Conservation (phyloP, 306 rosid species). For the Quercus rubra region DNA sequence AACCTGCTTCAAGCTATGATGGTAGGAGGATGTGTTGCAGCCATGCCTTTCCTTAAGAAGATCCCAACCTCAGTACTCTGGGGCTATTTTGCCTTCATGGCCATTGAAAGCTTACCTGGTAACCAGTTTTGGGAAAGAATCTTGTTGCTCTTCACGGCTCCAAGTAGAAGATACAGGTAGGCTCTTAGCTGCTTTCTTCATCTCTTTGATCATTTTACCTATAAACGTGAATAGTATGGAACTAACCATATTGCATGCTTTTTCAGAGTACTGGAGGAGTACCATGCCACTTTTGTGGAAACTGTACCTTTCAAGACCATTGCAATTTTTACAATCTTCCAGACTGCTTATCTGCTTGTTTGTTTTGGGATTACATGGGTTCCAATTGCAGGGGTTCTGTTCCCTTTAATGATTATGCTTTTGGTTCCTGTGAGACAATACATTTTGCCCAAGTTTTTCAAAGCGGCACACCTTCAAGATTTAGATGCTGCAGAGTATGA, state of each 20-base stretch:
- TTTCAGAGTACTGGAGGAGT: conserved; percentile 54
- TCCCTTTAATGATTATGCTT: conserved; percentile 85
- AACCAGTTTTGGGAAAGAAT: conserved; percentile 87
- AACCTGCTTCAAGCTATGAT: conserved; percentile 74
- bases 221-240: background rate
- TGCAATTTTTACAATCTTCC: conserved; percentile 61
- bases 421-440: conserved; percentile 84
- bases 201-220: background rate
- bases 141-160: conserved; percentile 60
- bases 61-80: conserved; percentile 80
- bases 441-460: conserved; percentile 74
- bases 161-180: conserved; percentile 76
- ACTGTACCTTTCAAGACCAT: conserved; percentile 76
- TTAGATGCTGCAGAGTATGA: conserved; percentile 81
- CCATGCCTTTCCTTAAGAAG: conserved; percentile 75
- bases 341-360: conserved; percentile 62
- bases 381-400: conserved; percentile 73
- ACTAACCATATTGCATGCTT: background rate
- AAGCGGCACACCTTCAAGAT: conserved; percentile 71
- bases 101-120: conserved; percentile 79
- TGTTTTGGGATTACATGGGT: conserved; percentile 84
- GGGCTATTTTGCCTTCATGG: conserved; percentile 91
- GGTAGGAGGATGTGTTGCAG: conserved; percentile 74
- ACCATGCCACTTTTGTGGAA: conserved; percentile 64
- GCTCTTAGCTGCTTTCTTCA: conserved; percentile 12